phyloP scores from a whole-genome alignment of 2,329 filamentous ascomycete species.

The Helotiales sp. region DNA sequence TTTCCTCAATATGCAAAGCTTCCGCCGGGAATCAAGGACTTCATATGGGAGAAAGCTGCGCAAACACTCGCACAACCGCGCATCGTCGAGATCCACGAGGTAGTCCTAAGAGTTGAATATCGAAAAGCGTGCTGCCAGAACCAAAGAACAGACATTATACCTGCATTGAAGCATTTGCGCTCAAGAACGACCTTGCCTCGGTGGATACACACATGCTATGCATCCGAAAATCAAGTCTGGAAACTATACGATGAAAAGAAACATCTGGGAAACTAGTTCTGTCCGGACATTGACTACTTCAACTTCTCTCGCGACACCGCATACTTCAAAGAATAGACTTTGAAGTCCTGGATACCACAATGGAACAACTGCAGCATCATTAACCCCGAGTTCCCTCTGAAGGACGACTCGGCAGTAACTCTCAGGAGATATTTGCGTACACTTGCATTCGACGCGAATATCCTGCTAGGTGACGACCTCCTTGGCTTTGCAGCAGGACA shows the following conservation, averaged over 20 bases:
- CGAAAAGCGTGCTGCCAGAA: background rate
- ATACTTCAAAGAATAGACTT: background rate
- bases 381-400: background rate
- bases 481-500: background rate
- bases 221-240: background rate
- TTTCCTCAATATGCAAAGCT: background rate
- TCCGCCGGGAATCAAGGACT: background rate
- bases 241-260: background rate
- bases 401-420: background rate
- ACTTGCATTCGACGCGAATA: background rate
- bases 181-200: background rate
- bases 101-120: background rate
- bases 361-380: background rate
- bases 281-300: background rate
- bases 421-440: background rate
- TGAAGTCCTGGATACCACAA: background rate
- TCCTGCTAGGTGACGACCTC: background rate
- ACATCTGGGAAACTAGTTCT: background rate
- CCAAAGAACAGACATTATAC: background rate
- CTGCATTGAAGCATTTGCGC: background rate
- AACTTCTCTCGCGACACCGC: background rate
- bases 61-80: background rate
- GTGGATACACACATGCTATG: background rate
- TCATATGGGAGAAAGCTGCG: background rate
- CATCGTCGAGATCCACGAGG: background rate